phyloP scores from a whole-genome alignment of 495 filamentous ascomycete species.

The Xanthoparmelia taractica region DNA sequence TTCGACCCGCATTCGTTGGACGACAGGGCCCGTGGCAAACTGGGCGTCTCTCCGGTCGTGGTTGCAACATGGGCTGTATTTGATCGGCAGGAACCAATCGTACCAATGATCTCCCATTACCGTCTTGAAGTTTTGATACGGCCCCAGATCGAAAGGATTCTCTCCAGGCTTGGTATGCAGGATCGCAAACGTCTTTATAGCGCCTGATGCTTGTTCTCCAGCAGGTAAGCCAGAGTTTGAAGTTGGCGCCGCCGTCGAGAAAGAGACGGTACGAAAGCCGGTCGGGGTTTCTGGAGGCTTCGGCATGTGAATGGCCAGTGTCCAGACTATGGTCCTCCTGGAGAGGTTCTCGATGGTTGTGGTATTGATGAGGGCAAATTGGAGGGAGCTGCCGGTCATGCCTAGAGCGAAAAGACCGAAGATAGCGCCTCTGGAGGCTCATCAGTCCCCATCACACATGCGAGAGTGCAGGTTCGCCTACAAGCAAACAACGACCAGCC shows the following conservation, averaged over 20 bases:
- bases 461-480: constrained; percentile 32
- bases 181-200: constrained; percentile 61
- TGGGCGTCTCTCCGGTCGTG: constrained; percentile 41
- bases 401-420: constrained; percentile 68
- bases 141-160: constrained; percentile 70
- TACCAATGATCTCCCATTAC: constrained; percentile 62
- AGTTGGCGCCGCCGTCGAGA: constrained; percentile 28
- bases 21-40: constrained; percentile 45
- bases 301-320: constrained; percentile 68
- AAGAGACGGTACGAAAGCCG: constrained; percentile 43
- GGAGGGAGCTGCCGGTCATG: constrained; percentile 63
- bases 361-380: constrained; percentile 60
- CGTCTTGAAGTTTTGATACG: constrained; percentile 59
- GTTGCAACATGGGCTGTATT: constrained; percentile 53
- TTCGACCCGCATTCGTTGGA: constrained; percentile 42
- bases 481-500: constrained; percentile 49
- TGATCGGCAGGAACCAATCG: constrained; percentile 71
- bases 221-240: constrained; percentile 12
- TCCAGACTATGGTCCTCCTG: constrained; percentile 53
- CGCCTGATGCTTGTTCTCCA: constrained; percentile 13
- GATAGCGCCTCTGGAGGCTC: constrained; percentile 44
- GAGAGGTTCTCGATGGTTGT: constrained; percentile 77
- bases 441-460: constrained; percentile 18
- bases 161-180: constrained; percentile 63
- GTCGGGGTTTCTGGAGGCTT: constrained; percentile 34